Base-by-base conservation (phyloP, 768 basidiomycete genomes). In the Cantharellus cinnabarinus region DNA sequence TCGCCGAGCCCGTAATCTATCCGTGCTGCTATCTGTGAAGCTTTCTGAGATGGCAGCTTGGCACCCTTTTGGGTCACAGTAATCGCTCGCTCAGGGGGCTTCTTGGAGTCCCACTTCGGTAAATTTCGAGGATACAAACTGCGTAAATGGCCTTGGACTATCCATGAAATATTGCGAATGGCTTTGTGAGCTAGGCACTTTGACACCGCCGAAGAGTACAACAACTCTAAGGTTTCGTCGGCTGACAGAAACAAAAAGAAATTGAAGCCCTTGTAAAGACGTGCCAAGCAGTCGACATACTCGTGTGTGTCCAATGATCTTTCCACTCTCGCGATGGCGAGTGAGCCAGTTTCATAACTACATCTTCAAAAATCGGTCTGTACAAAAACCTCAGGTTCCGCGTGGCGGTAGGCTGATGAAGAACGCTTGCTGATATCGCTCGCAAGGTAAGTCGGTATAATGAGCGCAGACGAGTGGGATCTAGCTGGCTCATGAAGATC, bases 361-460 rank as follows among this genome's bases (percentile, higher is more conserved):
- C 62, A 29, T 61, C 54, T 34, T 57, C 56, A 41, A 64, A 63
- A 38, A 42, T 37, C 20, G 63, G 62, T 29, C 63, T 14, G 54
- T 64, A 64, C 3, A 63, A 53, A 10, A 53, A 52, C 42, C 63
- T 44, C 7, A 64, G 56, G 41, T 56, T 63, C 4, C 37, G 35
- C 7, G 58, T 41, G 5, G 62, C 56, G 5, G 56, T 51, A 4
- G 38, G 48, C 42, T 63, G 63, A 53, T 64, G 59, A 41, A 42
- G 56, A 38, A 64, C 63, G 41, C 59, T 58, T 34, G 63, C 63
- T 3, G 63, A 64, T 39, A 56, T 41, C 41, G 56, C 63, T 34
- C 63, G 62, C 35, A 64, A 50, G 40, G 63, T 61, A 14, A 63
- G 56, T 29, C 63, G 63, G 54, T 64, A 64, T 5, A 60, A 10